Evolutionary conservation across 371 early-diverging fungal species (phyloP).

Genomic region (Apophysomyces sp.): DNA sequence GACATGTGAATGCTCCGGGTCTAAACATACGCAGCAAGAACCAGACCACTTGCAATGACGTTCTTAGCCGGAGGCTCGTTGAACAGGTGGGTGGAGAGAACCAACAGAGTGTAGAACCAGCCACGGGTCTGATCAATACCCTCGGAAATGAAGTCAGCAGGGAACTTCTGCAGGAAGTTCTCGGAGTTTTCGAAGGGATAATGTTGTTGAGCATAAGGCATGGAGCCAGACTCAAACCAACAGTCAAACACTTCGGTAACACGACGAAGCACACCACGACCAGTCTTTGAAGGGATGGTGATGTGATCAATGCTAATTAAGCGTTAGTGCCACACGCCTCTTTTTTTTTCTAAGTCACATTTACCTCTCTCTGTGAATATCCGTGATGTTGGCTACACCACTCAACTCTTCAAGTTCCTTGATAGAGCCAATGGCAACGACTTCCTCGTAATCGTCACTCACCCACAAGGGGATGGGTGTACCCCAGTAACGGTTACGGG

Average conservation of each 20-base stretch:
- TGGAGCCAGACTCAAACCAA: constrained; percentile 98
- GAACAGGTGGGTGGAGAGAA: constrained; percentile 98
- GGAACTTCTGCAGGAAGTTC: constrained; percentile 88
- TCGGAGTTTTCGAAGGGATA: constrained; percentile 98
- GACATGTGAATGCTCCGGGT: too few relatives aligned
- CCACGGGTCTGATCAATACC: constrained; percentile 99
- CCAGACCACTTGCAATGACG: constrained; percentile 98
- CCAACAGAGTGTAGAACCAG: constrained; percentile 99
- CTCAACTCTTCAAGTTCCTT: constrained; percentile 94
- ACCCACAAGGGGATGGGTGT: constrained; percentile 99
- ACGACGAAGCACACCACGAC: constrained; percentile 90
- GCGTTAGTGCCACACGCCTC: too few relatives aligned
- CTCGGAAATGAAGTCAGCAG: constrained; percentile 99
- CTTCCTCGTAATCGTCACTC: constrained; percentile 90
- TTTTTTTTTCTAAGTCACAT: too few relatives aligned
- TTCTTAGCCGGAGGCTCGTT: constrained; percentile 99
- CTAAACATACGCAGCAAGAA: constrained; percentile 90
- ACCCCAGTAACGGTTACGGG: constrained; percentile 99
- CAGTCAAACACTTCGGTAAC: constrained; percentile 99
- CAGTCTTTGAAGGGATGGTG: constrained; percentile 93
- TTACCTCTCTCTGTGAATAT: constrained; percentile 97
- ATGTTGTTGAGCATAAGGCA: constrained; percentile 99
- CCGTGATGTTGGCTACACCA: constrained; percentile 86
- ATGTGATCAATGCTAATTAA: constrained; percentile 85
- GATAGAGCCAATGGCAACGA: constrained; percentile 96